Evolutionary conservation across 164 flowering plant genomes (phyloP).

Genomic region (Sextonia rubra): DNA sequence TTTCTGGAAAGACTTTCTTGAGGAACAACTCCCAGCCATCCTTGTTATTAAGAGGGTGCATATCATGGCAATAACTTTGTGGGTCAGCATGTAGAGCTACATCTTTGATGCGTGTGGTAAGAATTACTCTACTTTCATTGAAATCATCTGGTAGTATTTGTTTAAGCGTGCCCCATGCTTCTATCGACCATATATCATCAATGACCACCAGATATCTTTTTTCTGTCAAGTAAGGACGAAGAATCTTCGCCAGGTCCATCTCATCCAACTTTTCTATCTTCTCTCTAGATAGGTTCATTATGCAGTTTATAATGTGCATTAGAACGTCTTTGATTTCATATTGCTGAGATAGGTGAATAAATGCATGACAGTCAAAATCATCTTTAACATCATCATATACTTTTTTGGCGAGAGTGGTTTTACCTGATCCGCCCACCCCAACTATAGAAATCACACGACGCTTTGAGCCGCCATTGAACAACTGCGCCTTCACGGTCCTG

Average conservation of each 20-base stretch:
- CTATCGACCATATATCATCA: conserved; percentile 4
- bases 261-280: neutral
- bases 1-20: conserved; percentile 13
- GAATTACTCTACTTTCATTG: neutral
- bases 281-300: neutral
- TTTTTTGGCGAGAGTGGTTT: neutral
- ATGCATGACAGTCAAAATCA: neutral
- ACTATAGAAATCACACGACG: neutral
- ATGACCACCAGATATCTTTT: conserved; percentile 3
- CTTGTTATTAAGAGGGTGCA: neutral
- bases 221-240: neutral
- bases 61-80: neutral
- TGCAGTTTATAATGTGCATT: neutral
- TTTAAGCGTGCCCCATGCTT: neutral
- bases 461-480: neutral
- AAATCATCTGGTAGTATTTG: neutral
- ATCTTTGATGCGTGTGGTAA: conserved; percentile 11
- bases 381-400: neutral
- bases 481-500: neutral
- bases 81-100: conserved; percentile 8
- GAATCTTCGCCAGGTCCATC: neutral
- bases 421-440: neutral
- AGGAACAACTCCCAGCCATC: conserved; percentile 35
- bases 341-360: neutral
- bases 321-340: neutral